These are phyloP conservation scores for Nannochloropsis salina DNA, from an alignment of 108 stramenopile genomes.

Conservation along the genomic window DNA sequence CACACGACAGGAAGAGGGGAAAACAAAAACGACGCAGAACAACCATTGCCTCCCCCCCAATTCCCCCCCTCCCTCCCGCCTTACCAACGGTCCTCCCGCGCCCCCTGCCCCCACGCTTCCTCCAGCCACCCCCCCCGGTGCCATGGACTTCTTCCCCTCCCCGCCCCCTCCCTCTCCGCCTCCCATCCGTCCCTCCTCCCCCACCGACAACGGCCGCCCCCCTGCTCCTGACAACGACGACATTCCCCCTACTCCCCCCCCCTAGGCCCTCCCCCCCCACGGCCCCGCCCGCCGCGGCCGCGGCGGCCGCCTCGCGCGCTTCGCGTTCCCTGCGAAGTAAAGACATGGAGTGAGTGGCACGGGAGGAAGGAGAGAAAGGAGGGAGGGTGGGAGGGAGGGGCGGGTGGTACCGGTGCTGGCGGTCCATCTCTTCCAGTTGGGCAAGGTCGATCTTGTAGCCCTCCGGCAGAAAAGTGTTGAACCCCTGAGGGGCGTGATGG, in stretches of 20 bases:
- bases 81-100: conserved; percentile 1
- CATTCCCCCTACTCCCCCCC: background rate
- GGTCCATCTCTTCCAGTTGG: conserved; percentile 54
- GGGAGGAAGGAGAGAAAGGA: conserved; percentile 27
- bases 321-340: background rate
- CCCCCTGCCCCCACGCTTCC: conserved; percentile 22
- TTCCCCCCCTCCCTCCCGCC: background rate
- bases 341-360: conserved; percentile 24
- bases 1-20: background rate
- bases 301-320: conserved; percentile 39
- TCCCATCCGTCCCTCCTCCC: background rate
- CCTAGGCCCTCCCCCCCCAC: conserved; percentile 7
- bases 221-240: background rate
- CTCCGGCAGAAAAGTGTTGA: conserved; percentile 98
- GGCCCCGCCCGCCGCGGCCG: conserved; percentile 19
- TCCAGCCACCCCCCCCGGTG: background rate
- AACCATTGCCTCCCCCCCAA: background rate
- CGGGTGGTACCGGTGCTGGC: conserved; percentile 42
- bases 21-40: background rate
- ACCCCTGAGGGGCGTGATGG: conserved; percentile 53
- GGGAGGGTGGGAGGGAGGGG: conserved; percentile 42
- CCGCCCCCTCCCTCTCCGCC: background rate
- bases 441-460: conserved; percentile 95
- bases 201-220: background rate
- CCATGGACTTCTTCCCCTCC: background rate